Evolutionary conservation across 208 protist species (phyloP).

Genomic region (Perkinsela sp.): DNA sequence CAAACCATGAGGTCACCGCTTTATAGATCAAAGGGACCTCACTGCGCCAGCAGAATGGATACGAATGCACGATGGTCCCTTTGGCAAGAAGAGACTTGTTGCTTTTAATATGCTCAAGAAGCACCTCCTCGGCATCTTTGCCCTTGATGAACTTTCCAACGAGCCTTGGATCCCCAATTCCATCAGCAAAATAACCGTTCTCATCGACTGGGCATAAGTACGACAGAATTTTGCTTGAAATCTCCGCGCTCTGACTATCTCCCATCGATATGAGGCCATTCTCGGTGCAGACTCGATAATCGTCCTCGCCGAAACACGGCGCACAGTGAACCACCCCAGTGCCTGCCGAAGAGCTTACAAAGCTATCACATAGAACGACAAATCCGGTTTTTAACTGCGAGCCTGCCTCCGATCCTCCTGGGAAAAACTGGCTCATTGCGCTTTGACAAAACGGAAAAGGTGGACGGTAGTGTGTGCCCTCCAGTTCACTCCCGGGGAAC

Average conservation of each 20-base stretch:
- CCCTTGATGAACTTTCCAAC: slow-evolving; percentile 86
- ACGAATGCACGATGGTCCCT: slow-evolving; percentile 75
- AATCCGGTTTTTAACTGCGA: slow-evolving; percentile 37
- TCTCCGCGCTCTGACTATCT: slow-evolving; percentile 11
- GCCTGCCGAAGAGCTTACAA: slow-evolving; percentile 86
- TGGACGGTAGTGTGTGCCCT: slow-evolving; percentile 71
- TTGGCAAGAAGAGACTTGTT: slow-evolving; percentile 58
- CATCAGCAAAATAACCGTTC: slow-evolving; percentile 73
- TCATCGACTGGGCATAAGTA: slow-evolving; percentile 88
- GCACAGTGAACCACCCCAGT: slow-evolving; percentile 98
- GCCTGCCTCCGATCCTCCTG: slow-evolving; percentile 4
- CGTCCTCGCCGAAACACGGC: slow-evolving; percentile 98
- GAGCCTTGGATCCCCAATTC: slow-evolving; percentile 75
- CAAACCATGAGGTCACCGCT: slow-evolving; percentile 94
- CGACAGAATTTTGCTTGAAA: slow-evolving; percentile 18
- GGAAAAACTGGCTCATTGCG: neutral
- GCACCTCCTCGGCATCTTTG: slow-evolving; percentile 48
- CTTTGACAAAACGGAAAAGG: slow-evolving; percentile 83
- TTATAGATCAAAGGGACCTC: slow-evolving; percentile 92
- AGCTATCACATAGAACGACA: slow-evolving; percentile 71
- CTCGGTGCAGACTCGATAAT: slow-evolving; percentile 84
- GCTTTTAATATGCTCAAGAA: slow-evolving; percentile 74
- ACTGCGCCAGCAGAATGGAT: slow-evolving; percentile 99
- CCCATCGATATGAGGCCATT: slow-evolving; percentile 61
- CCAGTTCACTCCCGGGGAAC: slow-evolving; percentile 56